Percentiles rank a stretch among this genome's conserved stretches.
These are phyloP conservation scores for Penicillium lividum DNA, from an alignment of 495 filamentous ascomycete genomes.

Conservation along the genomic window DNA sequence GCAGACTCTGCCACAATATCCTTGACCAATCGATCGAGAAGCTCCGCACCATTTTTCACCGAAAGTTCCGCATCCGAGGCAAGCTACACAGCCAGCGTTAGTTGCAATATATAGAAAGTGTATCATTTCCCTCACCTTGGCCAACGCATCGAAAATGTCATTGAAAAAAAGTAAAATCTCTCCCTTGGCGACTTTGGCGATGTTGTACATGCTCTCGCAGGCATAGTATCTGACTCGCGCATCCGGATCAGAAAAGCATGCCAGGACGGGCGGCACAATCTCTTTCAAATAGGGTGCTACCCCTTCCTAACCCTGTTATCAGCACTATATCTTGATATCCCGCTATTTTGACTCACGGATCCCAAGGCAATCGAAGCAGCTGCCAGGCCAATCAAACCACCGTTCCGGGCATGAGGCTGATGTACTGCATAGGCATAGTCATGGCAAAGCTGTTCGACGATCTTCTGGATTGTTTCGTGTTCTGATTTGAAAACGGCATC, in stretches of 20 bases:
- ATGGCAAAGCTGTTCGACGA: constrained; percentile 94
- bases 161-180: constrained; percentile 97
- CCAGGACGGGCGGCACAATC: constrained; percentile 96
- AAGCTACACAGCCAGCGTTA: constrained; percentile 57
- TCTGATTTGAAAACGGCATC: constrained; percentile 77
- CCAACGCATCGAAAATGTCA: constrained; percentile 94
- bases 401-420: constrained; percentile 95
- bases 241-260: constrained; percentile 98
- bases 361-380: constrained; percentile 96
- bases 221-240: constrained; percentile 97
- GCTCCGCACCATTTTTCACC: constrained; percentile 97
- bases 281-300: constrained; percentile 87
- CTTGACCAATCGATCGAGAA: constrained; percentile 94
- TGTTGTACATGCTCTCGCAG: constrained; percentile 99
- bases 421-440: constrained; percentile 98
- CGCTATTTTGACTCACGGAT: constrained; percentile 60
- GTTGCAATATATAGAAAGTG: background rate
- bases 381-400: constrained; percentile 92
- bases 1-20: constrained; percentile 98
- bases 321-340: constrained; percentile 25
- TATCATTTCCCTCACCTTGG: constrained; percentile 67
- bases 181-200: constrained; percentile 98
- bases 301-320: constrained; percentile 58
- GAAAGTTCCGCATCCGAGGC: constrained; percentile 95
- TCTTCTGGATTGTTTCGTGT: constrained; percentile 73